Conservation (phyloP, 1,284 basidiomycete species). For the Puccinia novopanici region DNA sequence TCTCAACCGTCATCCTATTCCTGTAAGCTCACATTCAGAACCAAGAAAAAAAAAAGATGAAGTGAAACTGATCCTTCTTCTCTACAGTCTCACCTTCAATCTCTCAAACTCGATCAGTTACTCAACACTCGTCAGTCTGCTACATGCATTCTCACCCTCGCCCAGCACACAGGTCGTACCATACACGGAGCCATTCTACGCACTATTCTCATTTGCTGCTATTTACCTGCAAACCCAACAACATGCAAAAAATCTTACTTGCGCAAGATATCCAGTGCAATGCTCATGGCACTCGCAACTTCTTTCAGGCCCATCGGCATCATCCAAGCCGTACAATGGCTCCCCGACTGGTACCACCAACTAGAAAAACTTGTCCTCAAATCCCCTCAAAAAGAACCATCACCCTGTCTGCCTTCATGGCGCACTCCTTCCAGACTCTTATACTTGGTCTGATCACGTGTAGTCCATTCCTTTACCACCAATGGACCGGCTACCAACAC, state of each 20-base stretch:
- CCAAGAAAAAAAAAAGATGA: not conserved
- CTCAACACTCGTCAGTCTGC: conserved; percentile 3
- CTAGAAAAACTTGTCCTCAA: not conserved
- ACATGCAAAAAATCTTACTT: not conserved
- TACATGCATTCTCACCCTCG: conserved; percentile 33
- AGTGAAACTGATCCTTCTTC: not conserved
- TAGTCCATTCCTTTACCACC: conserved; percentile 20
- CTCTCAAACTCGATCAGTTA: conserved; percentile 6
- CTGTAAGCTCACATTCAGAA: not conserved
- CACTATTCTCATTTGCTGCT: conserved; percentile 35
- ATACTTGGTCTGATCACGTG: conserved; percentile 8
- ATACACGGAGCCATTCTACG: conserved; percentile 43
- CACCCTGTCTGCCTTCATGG: not conserved
- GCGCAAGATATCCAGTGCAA: not conserved
- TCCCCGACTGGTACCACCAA: not conserved
- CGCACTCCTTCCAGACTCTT: not conserved
- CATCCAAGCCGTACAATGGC: conserved; percentile 21
- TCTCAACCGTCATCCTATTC: not conserved
- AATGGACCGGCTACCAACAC: conserved; percentile 17
- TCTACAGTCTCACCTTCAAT: conserved; percentile 19
- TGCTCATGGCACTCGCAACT: not conserved
- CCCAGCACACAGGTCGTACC: conserved; percentile 32
- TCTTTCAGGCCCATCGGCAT: conserved; percentile 23
- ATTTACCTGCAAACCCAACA: not conserved
- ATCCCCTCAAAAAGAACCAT: not conserved